Evolutionary conservation across 2,329 filamentous ascomycete species (phyloP), one percentile per base, ranked within the genome.

Genomic region (Thermothelomyces thermophilus): DNA sequence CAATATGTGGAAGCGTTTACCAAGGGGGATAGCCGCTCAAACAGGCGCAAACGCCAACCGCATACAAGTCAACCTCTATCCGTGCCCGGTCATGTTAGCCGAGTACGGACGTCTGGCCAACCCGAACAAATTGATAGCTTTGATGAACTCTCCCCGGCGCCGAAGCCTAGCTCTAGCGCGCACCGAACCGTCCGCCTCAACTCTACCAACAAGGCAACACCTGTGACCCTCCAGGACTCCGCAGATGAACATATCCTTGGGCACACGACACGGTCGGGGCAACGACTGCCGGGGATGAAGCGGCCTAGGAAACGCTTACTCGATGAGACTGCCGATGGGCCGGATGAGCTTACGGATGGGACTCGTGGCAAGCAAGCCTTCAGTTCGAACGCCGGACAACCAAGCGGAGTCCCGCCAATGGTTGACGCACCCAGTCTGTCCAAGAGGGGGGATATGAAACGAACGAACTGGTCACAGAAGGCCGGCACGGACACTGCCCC

Each of bases 181-280:
- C 36, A 20, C 53, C n/a, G 53, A 39, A 53, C 28, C 2, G 50
- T 41, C 16, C 50, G 50, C 11, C 35, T 53, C 19, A 2, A 39
- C 3, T 42, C 44, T 34, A 39, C 28, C 2, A 11, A 3, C 3
- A 41, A 22, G 16, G 10, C 35, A n/a, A 39, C 14, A 9, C 9
- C 36, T 3, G 8, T 5, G 7, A 3, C 41, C 14, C 10, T 47
- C 20, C 11, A 17, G n/a, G 56, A 58, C 36, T 24, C 48, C 13
- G 56, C 49, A 3, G 56, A 58, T 37, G 14, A 13, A 1, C 16
- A 42, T 6, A 55, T 58, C 28, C 28, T 56, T 30, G 24, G 41
- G 10, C 16, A 22, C 22, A 10, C 20, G 3, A 20, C 24, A 5
- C 22, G n/a, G 31, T 37, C 41, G 16, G 22, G 17, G 10, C 41